These are phyloP conservation scores for Scorias spongiosa DNA, from an alignment of 2,329 filamentous ascomycete genomes.

Conservation along the genomic window DNA sequence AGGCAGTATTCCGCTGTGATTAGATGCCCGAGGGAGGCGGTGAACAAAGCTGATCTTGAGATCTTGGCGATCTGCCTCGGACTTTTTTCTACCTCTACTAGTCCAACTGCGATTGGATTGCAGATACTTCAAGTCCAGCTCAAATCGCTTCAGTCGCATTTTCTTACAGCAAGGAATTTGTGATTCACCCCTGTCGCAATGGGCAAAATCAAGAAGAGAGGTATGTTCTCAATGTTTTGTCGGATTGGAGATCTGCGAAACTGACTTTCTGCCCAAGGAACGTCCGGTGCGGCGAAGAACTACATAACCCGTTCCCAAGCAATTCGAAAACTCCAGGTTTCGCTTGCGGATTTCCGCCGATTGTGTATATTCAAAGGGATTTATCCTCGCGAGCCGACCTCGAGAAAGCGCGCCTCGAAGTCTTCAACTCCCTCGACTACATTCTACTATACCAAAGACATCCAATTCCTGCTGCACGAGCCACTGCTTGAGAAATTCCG, in stretches of 20 bases:
- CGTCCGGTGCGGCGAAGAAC: conserved; percentile 88
- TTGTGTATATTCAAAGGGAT: conserved; percentile 99
- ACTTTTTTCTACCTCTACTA: conserved; percentile 4
- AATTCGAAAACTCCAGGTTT: conserved; percentile 94
- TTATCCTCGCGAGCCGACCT: conserved; percentile 91
- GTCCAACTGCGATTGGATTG: conserved; percentile 2
- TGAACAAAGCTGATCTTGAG: background rate
- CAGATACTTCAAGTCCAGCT: background rate
- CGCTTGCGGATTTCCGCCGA: conserved; percentile 89
- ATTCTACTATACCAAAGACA: conserved; percentile 86
- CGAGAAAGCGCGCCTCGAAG: conserved; percentile 92
- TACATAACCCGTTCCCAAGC: conserved; percentile 96
- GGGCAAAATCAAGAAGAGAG: conserved; percentile 82
- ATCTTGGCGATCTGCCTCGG: conserved; percentile 1
- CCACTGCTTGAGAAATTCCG: conserved; percentile 88
- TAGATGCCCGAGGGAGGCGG: background rate
- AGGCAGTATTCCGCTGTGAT: too few species aligned
- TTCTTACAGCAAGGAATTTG: too few species aligned
- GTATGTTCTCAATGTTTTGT: conserved; percentile 23
- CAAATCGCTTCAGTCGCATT: too few species aligned
- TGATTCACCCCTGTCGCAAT: conserved; percentile 25
- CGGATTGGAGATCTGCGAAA: background rate
- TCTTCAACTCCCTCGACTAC: conserved; percentile 81
- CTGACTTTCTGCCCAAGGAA: conserved; percentile 34
- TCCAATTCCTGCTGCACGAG: conserved; percentile 95